Evolutionary conservation across 306 rosid species (phyloP).

Genomic region (Castanopsis chinensis): DNA sequence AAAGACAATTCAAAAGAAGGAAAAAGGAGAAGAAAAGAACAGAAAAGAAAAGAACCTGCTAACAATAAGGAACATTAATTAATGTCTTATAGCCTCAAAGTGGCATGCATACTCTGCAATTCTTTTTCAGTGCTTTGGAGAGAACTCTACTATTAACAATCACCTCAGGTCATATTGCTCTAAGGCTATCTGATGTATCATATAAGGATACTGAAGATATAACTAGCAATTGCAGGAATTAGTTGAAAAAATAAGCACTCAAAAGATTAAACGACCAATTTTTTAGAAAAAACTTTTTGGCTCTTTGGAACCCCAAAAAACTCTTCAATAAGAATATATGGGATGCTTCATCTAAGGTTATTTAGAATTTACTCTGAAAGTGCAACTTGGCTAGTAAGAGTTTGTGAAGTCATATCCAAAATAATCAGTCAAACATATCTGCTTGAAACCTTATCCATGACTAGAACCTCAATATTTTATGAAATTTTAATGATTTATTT

Average conservation of each 20-base stretch:
- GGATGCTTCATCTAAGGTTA: not conserved
- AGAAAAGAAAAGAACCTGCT: too few relatives aligned
- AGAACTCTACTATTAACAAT: not conserved
- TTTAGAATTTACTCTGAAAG: not conserved
- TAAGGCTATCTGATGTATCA: not conserved
- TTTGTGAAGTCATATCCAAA: not conserved
- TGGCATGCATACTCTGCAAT: not conserved
- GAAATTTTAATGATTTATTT: not conserved
- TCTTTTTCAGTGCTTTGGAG: not conserved
- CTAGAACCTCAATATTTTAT: not conserved
- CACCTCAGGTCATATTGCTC: not conserved
- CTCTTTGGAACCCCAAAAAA: not conserved
- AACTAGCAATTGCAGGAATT: too few relatives aligned
- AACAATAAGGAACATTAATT: not conserved
- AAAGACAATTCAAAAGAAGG: not conserved
- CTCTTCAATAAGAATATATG: not conserved
- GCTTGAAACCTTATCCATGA: too few relatives aligned
- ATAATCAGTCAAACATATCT: not conserved
- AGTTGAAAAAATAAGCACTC: too few relatives aligned
- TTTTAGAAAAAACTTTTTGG: not conserved
- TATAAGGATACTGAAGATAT: not conserved
- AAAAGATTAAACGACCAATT: not conserved
- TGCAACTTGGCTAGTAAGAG: too few relatives aligned
- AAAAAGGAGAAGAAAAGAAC: not conserved
- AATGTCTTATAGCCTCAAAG: not conserved